Percentiles rank a stretch among this genome's conserved stretches.
Conservation (phyloP, 495 filamentous ascomycete species). For the Aspergillus affinis region DNA sequence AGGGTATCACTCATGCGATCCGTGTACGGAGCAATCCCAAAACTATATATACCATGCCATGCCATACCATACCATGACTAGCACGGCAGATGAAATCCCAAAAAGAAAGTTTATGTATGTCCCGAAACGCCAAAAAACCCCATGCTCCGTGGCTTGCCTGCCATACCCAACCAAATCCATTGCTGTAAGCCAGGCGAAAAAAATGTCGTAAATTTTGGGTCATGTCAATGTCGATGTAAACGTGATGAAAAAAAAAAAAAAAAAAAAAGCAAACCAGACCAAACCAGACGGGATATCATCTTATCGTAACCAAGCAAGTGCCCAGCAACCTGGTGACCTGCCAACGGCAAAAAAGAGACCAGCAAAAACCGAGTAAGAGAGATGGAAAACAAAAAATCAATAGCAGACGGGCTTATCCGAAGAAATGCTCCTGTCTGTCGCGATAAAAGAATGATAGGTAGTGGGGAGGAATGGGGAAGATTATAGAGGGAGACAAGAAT, state of each 20-base stretch:
- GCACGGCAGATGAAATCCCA: too few relatives aligned
- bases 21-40: conserved; percentile 21
- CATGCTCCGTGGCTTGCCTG: neutral
- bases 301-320: neutral
- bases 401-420: too few relatives aligned
- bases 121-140: neutral
- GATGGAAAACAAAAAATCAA: neutral
- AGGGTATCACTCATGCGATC: conserved; percentile 10
- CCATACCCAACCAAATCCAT: too few relatives aligned
- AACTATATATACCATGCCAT: neutral
- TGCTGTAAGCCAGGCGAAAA: too few relatives aligned
- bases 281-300: neutral
- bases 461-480: too few relatives aligned
- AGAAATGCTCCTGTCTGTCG: too few relatives aligned
- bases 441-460: neutral
- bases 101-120: neutral
- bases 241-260: neutral
- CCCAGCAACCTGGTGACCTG: neutral
- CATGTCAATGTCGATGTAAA: too few relatives aligned
- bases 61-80: too few relatives aligned
- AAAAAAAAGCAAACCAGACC: too few relatives aligned
- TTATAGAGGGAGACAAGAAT: too few relatives aligned
- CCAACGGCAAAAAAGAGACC: neutral
- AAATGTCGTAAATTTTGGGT: too few relatives aligned
- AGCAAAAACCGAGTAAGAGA: too few relatives aligned